These are phyloP conservation scores for Oemleria cerasiformis DNA, from an alignment of 306 rosid genomes.

Conservation along the genomic window DNA sequence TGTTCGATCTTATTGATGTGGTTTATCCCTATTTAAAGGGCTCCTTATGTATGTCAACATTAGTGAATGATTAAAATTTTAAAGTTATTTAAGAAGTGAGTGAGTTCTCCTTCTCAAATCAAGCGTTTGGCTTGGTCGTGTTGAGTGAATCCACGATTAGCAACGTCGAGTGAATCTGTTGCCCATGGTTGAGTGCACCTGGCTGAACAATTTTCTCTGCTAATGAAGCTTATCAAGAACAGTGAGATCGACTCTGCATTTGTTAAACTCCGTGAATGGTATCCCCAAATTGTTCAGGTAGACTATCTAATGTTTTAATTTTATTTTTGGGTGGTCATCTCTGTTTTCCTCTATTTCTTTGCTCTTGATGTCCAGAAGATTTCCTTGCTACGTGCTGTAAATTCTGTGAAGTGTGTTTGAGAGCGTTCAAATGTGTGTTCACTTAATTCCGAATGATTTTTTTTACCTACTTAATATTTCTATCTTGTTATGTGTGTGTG, in stretches of 20 bases:
- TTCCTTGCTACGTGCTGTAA: not conserved
- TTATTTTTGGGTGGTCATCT: not conserved
- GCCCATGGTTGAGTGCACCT: no score
- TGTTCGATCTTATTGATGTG: no score
- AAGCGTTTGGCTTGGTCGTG: no score
- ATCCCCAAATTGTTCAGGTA: slow-evolving; percentile 93
- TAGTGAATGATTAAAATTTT: no score
- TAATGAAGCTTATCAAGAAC: slow-evolving; percentile 72
- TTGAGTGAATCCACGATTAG: no score
- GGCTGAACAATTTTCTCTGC: slow-evolving; percentile 33
- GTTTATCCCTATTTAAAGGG: no score
- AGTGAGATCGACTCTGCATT: slow-evolving; percentile 87
- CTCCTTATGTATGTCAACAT: no score
- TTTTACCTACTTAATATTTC: not conserved
- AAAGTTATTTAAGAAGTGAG: no score
- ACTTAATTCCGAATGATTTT: not conserved
- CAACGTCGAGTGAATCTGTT: no score
- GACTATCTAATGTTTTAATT: slow-evolving; percentile 26
- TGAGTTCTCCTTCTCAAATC: no score
- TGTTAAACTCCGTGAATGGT: slow-evolving; percentile 82
- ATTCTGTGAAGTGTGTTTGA: not conserved
- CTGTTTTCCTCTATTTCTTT: not conserved
- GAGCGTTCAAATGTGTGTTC: not conserved
- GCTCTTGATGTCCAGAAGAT: not conserved
- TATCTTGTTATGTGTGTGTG: not conserved